Conservation (phyloP, 306 rosid species). For the Trifolium subterraneum region DNA sequence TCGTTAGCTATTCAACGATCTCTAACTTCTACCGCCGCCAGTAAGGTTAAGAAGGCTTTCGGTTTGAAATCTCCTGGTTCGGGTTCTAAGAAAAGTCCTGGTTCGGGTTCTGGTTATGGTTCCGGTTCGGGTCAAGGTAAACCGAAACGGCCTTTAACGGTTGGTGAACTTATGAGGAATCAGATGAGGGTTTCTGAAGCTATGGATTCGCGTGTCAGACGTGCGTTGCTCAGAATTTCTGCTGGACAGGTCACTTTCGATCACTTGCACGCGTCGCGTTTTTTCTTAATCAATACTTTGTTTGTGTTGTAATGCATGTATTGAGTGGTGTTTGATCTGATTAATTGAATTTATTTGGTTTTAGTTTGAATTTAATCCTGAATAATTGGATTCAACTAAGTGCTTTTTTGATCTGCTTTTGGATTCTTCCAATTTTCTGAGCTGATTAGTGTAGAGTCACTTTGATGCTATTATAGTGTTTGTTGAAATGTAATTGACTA, state of each 20-base stretch:
- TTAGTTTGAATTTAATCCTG: background rate
- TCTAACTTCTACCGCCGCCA: slow-evolving; percentile 91
- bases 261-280: background rate
- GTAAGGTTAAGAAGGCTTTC: slow-evolving; percentile 94
- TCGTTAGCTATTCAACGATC: slow-evolving; percentile 80
- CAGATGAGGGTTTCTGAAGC: slow-evolving; percentile 97
- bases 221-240: slow-evolving; percentile 88
- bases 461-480: slow-evolving; percentile 17
- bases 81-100: slow-evolving; percentile 87
- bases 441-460: slow-evolving; percentile 11
- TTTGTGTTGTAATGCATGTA: slow-evolving; percentile 34
- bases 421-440: slow-evolving; percentile 28
- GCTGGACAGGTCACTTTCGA: slow-evolving; percentile 79
- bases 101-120: slow-evolving; percentile 76
- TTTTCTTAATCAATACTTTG: background rate
- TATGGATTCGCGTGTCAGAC: slow-evolving; percentile 84
- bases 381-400: background rate
- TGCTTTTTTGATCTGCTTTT: slow-evolving; percentile 40
- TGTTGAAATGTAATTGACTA: slow-evolving; percentile 26
- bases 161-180: slow-evolving; percentile 93
- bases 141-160: slow-evolving; percentile 74
- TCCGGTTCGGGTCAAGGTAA: slow-evolving; percentile 63
- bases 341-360: background rate
- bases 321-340: slow-evolving; percentile 36
- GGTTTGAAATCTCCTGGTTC: slow-evolving; percentile 91